These are phyloP conservation scores for Colletotrichum tropicicola DNA, from an alignment of 2,329 filamentous ascomycete genomes.

Conservation along the genomic window DNA sequence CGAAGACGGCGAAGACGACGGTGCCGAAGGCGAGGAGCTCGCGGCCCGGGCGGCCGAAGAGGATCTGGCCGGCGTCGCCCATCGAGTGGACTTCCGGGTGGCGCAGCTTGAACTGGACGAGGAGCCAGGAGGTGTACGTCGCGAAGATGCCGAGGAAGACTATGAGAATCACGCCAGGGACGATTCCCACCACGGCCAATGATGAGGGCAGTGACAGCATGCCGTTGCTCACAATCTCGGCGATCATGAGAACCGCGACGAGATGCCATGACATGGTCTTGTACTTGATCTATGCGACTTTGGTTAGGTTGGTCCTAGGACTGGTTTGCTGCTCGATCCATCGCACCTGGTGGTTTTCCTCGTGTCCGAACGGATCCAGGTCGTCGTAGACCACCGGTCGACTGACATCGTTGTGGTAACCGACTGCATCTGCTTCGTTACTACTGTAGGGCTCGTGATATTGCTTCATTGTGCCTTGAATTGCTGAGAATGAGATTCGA, in stretches of 20 bases:
- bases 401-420: neutral
- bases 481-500: no score
- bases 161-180: conserved; percentile 56
- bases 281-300: conserved; percentile 53
- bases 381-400: conserved; percentile 23
- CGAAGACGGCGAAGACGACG: conserved; percentile 60
- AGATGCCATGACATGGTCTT: conserved; percentile 62
- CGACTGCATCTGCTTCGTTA: neutral
- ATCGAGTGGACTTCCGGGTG: conserved; percentile 61
- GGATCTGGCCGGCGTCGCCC: conserved; percentile 57
- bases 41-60: conserved; percentile 61
- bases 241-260: conserved; percentile 62
- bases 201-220: conserved; percentile 63
- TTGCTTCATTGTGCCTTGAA: conserved; percentile 1
- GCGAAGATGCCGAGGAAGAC: conserved; percentile 50
- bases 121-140: conserved; percentile 56
- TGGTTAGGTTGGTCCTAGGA: neutral
- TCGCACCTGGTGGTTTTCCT: conserved; percentile 14
- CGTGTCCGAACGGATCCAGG: conserved; percentile 29
- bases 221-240: conserved; percentile 63
- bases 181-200: conserved; percentile 57
- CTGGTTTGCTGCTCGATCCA: no score
- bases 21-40: conserved; percentile 59
- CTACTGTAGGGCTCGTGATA: neutral
- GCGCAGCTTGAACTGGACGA: conserved; percentile 57